Base-by-base conservation (phyloP, 768 basidiomycete species). In the Flagelloscypha sp. region DNA sequence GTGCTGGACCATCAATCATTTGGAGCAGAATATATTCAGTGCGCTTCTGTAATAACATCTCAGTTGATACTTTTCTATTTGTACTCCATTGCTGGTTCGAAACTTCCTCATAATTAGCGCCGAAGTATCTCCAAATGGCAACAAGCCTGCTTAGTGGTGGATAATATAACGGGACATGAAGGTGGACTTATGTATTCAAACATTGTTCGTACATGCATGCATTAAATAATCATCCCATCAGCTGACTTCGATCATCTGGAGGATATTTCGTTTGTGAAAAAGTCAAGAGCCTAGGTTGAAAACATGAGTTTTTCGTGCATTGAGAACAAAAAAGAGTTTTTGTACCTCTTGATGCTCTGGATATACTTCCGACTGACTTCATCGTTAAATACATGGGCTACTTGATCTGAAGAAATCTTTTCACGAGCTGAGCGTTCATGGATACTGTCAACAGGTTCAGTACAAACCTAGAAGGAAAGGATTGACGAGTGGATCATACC, bases 341-440 rank as follows among this genome's bases (percentile, higher is more conserved):
- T n/a, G n/a, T 46, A 88, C 90, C 93, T 64, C 63, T 97, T 98
- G 35, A 98, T 56, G 54, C 89, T 95, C 61, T 98, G 95, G 38
- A 99, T 98, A 54, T 97, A 99, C 59, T 98, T 99, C 42, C 95
- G 74, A 50, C 88, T 92, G 52, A 97, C 89, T 75, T 99, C 95
- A 50, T 99, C 95, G 55, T 99, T 99, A 40, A 99, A 56, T 3
- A 98, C 95, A 57, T 99, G 95, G 0, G 94, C 95, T 6, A 99
- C 92, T 54, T 93, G 88, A 56, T 97, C 93, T 24, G 84, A 80
- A 10, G 88, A 92, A 41, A 99, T 99, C 63, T 97, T 97, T 59
- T 99, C 94, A 43, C 93, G 82, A 2, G 94, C 95, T 0, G 88
- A 90, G 53, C 95, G 85, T 58, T 95, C 95, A 62, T 99, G 95